Evolutionary conservation across 2,329 filamentous ascomycete genomes (phyloP), one percentile per base, ranked within the genome.

Genomic region (Cryphonectria japonica): DNA sequence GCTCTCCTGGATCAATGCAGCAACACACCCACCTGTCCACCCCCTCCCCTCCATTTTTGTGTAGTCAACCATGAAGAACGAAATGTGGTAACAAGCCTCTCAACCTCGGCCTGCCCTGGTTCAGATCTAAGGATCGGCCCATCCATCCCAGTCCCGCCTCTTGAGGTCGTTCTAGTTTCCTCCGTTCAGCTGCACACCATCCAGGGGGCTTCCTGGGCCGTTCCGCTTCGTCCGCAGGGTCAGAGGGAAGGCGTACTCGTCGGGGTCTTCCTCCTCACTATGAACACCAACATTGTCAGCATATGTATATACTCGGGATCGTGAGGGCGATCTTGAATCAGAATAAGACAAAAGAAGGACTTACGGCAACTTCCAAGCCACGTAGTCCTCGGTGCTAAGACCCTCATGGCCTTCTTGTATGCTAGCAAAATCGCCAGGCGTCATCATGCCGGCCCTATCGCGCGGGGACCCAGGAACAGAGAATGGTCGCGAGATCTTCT

Each of bases 361-460:
- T 92, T 88, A 98, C 92, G 95, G 96, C 71, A 98, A 85, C 83
- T 97, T 97, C 96, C 96, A 99, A 43, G 95, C 93, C 78, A 98
- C 94, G 81, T 99, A 98, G 79, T 99, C 96, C 82, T 99, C 96
- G 0, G 96, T 98, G 83, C 88, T 96, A 76, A 99, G 83, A 0
- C 95, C 95, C 81, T 99, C 96, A 60, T 92, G 92, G 61, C 94
- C 94, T 82, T 99, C 96, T 82, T 98, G 96, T 69, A 99, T 85
- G 76, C 94, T 97, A 39, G 94, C 96, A 86, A 98, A 98, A 81
- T 99, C 96, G 63, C 96, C 96, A 9, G 96, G 96, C 0, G 96
- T 99, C 96, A 99, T 98, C 94, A 98, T 97, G 68, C 96, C 96
- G 60, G 92, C 92, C 46, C 94, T 89, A 79, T 97, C 95, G 73